Percentiles rank a stretch among this genome's conserved stretches.
phyloP scores from a whole-genome alignment of 1,284 basidiomycete genomes.

The Stygiomarasmius scandens region DNA sequence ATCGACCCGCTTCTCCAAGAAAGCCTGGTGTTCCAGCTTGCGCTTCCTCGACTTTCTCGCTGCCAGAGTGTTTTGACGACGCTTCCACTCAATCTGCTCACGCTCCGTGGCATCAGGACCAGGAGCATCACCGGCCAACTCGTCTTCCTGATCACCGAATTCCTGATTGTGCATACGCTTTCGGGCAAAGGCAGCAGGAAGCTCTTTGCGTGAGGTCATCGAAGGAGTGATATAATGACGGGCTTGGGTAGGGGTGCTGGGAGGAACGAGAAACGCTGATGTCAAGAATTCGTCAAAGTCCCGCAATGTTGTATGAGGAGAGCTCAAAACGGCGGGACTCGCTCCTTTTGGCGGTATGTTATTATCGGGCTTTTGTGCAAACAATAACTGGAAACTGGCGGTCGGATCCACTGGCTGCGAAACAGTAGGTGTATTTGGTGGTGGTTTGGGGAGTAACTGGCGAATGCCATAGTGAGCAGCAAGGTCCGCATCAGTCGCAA shows the following conservation, averaged over 20 bases:
- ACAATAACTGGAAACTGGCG: no score
- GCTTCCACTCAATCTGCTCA: constrained; percentile 75
- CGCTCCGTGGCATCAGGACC: constrained; percentile 48
- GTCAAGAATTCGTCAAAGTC: no score
- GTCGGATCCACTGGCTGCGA: no score
- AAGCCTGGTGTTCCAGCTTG: constrained; percentile 73
- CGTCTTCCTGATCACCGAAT: constrained; percentile 48
- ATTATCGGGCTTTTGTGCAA: no score
- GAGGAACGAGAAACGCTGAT: constrained; percentile 44
- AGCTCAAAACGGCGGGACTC: no score
- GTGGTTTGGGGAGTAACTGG: no score
- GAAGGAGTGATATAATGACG: constrained; percentile 57
- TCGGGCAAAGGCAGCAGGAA: constrained; percentile 52
- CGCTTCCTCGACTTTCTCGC: constrained; percentile 75
- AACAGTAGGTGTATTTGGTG: no score
- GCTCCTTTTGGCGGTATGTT: no score
- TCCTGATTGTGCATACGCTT: constrained; percentile 60
- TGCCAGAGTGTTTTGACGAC: constrained; percentile 80
- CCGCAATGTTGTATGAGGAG: no score
- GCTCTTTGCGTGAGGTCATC: constrained; percentile 54
- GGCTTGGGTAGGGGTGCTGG: constrained; percentile 54
- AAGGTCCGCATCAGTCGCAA: no score
- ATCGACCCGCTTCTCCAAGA: constrained; percentile 58
- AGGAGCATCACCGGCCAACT: constrained; percentile 24
- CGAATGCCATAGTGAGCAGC: no score